Evolutionary conservation across 2,329 filamentous ascomycete genomes (phyloP).

Genomic region (Xylaria sp.): DNA sequence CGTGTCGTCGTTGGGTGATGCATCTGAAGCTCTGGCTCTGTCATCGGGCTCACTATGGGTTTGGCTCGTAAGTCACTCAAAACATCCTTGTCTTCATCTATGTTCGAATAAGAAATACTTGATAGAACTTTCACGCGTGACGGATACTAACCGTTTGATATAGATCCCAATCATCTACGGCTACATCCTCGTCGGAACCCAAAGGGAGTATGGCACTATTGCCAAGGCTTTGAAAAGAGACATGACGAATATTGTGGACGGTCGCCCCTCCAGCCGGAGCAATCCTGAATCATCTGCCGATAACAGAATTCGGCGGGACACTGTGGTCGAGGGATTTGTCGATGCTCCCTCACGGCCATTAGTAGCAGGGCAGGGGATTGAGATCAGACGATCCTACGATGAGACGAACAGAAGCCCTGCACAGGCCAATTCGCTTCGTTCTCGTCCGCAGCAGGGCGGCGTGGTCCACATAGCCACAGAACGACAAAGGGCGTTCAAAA

Average conservation of each 20-base stretch:
- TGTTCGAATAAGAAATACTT: neutral
- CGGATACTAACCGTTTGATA: neutral
- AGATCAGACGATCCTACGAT: neutral
- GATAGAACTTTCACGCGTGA: neutral
- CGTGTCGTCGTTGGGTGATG: conserved; percentile 24
- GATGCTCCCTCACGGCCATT: neutral
- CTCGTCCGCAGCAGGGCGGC: neutral
- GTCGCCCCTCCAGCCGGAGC: neutral
- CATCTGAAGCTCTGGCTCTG: conserved; percentile 25
- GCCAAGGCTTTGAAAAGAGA: conserved; percentile 19
- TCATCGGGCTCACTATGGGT: conserved; percentile 29
- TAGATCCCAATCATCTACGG: conserved; percentile 29
- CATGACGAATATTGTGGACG: conserved; percentile 9
- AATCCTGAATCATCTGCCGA: neutral
- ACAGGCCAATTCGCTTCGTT: neutral
- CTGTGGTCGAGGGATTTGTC: neutral
- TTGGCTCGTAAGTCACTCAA: conserved; percentile 26
- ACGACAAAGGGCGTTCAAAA: conserved; percentile 19
- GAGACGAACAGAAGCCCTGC: neutral
- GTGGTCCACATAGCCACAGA: neutral
- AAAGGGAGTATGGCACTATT: conserved; percentile 23
- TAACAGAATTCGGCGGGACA: neutral
- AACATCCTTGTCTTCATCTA: neutral
- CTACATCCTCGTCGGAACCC: conserved; percentile 28
- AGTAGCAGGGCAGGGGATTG: neutral